Conservation (phyloP, 2,329 filamentous ascomycete genomes). For the Fusarium solani-melongenae region DNA sequence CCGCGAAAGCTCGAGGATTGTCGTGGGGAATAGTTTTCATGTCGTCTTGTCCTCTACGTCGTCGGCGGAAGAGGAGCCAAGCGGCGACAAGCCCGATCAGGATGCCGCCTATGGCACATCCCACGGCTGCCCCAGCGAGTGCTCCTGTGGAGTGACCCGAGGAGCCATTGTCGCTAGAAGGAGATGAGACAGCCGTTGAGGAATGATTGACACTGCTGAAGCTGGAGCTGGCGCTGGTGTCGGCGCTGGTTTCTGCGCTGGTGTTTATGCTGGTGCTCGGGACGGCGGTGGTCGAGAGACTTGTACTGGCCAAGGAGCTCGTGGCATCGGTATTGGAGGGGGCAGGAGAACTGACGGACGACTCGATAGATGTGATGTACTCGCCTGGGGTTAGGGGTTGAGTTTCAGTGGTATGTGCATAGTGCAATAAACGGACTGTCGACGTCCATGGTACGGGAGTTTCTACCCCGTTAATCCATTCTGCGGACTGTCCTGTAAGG, state of each 20-base stretch:
- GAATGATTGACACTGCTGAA: background rate
- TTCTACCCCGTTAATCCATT: no score
- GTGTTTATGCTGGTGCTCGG: background rate
- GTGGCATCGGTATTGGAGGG: background rate
- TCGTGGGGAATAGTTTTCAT: background rate
- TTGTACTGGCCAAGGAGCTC: background rate
- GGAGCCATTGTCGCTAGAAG: background rate
- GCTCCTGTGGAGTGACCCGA: background rate
- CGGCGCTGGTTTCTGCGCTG: background rate
- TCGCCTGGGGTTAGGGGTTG: background rate
- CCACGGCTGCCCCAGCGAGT: background rate
- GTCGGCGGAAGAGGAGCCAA: background rate
- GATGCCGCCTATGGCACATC: background rate
- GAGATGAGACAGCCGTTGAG: background rate
- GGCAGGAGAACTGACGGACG: background rate
- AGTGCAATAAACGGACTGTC: background rate
- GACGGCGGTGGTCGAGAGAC: background rate
- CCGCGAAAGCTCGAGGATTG: background rate
- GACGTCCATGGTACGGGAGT: background rate
- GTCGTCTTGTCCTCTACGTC: background rate
- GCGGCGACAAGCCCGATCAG: background rate
- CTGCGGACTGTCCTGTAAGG: background rate
- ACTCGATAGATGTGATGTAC: no score
- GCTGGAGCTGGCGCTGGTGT: background rate
- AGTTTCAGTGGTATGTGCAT: fast-evolving